Evolutionary conservation across 2,329 filamentous ascomycete genomes (phyloP).

Genomic region (Rhynchosporium graminicola): DNA sequence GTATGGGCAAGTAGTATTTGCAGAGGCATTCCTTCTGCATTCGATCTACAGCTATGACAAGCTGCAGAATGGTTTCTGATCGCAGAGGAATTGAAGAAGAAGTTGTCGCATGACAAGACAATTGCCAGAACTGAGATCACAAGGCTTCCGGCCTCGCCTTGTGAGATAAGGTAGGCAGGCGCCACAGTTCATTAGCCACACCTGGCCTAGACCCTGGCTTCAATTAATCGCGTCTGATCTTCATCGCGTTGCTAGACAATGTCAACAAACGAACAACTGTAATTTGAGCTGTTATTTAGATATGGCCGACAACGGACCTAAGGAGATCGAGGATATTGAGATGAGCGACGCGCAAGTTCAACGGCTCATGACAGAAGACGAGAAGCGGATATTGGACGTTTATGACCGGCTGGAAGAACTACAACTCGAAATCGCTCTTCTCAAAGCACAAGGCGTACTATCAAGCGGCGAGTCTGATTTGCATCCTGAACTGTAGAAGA

Average conservation of each 20-base stretch:
- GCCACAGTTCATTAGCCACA: slow-evolving; percentile 17
- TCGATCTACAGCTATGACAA: slow-evolving; percentile 36
- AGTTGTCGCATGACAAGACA: slow-evolving; percentile 31
- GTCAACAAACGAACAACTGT: not conserved
- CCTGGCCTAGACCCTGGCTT: not conserved
- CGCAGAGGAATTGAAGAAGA: slow-evolving; percentile 22
- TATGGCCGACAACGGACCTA: slow-evolving; percentile 17
- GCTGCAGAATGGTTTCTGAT: slow-evolving; percentile 29
- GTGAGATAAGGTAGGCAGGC: slow-evolving; percentile 7
- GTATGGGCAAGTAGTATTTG: slow-evolving; percentile 91
- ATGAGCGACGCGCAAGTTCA: slow-evolving; percentile 25
- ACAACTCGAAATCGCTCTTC: slow-evolving; percentile 69
- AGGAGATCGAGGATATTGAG: slow-evolving; percentile 37
- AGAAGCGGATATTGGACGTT: slow-evolving; percentile 66
- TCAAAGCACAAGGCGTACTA: slow-evolving; percentile 48
- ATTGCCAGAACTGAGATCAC: slow-evolving; percentile 21
- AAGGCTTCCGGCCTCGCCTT: too few species aligned
- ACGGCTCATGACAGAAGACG: slow-evolving; percentile 63
- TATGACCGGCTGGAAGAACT: slow-evolving; percentile 73
- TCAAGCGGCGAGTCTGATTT: slow-evolving; percentile 32
- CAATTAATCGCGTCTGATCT: slow-evolving; percentile 12
- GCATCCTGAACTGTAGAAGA: not conserved
- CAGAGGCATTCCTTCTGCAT: slow-evolving; percentile 71
- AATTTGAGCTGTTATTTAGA: not conserved
- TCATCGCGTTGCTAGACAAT: slow-evolving; percentile 12